Evolutionary conservation across 2,329 filamentous ascomycete species (phyloP), one percentile per base, ranked within the genome.

Genomic region (Colletotrichum filicis): DNA sequence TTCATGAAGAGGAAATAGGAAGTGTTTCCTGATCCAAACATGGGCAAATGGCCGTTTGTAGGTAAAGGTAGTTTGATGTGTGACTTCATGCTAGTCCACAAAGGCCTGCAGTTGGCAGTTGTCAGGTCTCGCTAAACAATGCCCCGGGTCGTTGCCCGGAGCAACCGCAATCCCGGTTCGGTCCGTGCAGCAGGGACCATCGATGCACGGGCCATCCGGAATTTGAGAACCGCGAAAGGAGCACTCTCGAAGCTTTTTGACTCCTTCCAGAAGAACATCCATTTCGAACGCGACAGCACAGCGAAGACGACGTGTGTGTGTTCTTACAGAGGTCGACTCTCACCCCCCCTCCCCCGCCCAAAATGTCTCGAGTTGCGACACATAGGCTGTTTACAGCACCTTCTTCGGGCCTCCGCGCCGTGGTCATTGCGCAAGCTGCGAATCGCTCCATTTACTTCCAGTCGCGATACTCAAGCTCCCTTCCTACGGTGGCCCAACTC

Each of bases 401-500:
- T 42, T 42, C 37, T 19, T 24, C 49, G 58, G 14, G 52, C 32
- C 49, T 63, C 22, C 71, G 71, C 30, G 46, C 58, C 19, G 46
- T 22, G n/a, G 11, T 26, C 49, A 14, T 56, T 59, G 35, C 28
- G 37, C 73, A 66, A 32, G 66, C 71, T 26, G 30, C 42, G 22
- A 52, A 63, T 49, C 66, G 58, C 26, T 58, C 72, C 59, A 5
- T 64, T 58, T 64, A 30, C 61, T 28, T 56, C 60, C 71, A 71
- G 9, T 30, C 60, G 22, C 81, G 82, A 26, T 76, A 76, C 62
- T 79, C 80, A 53, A 85, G 84, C 73, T 83, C 84, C 12, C 79
- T 87, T 11, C 88, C 87, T n/a, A 87, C 85, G 55, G 83, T 92
- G 66, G 82, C 85, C 28, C 87, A 91, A 76, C 75, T 86, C 6